Base-by-base conservation (phyloP, 2,329 filamentous ascomycete genomes). In the Teratosphaeria zuluensis region DNA sequence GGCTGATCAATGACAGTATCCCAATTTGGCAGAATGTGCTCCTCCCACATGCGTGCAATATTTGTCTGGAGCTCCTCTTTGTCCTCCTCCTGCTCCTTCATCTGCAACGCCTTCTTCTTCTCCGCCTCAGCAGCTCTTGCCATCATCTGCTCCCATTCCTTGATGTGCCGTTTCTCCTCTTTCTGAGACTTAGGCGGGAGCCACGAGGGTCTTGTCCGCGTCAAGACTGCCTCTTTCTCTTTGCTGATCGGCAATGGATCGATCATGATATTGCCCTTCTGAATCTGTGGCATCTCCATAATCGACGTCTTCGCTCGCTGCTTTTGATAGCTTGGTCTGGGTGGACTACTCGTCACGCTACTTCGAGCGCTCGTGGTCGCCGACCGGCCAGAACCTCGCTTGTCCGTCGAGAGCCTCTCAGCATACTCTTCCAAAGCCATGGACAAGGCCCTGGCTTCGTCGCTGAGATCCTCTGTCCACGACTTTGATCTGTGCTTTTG, bases 121-220 rank as follows among this genome's bases (percentile, higher is more conserved):
- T 83, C 81, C 58, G 79, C 77, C 74, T 85, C 83, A 48, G 81
- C 76, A 31, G 83, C 80, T 52, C 79, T 63, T 76, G 82, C 67
- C 86, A 92, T 89, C 87, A 94, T 92, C 72, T 81, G 85, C 74
- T 92, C 86, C 70, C 92, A 94, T 70, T 94, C 85, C 68, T 84
- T 91, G 64, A 99, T 72, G 73, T 99, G 94, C 65, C 86, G 87
- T 71, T 84, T 89, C 76, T 99, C 94, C 73, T 99, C 94, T 57
- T 88, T 88, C 1, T 90, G 92, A 64, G 94, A 86, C 74, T 94
- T 94, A 1, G 89, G 89, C 0, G 90, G 89, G 2, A 94, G 77
- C 90, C 90, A 94, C 1, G 88, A 91, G 0, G 89, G 89, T 42
- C 89, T 81, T 1, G 68, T 94, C 19, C 90, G 81, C 28, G 88